Percentiles rank a stretch among this genome's conserved stretches.
Evolutionary conservation across 306 rosid species (phyloP).

Genomic region (Gastrolobium villosum): DNA sequence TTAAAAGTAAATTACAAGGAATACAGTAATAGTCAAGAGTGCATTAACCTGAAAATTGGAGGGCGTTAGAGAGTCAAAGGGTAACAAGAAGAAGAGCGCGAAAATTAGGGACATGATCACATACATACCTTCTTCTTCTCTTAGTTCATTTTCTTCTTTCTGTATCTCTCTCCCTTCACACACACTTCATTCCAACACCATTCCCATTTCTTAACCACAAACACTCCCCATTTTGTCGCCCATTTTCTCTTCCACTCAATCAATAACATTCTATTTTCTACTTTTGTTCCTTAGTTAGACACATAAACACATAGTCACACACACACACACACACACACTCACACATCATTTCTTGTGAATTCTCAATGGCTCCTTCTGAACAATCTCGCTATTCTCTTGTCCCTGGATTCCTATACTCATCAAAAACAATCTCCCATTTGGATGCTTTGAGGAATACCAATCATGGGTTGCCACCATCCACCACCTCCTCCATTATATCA

Average conservation of each 20-base stretch:
- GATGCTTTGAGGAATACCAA: constrained; percentile 30
- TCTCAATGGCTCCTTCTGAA: constrained; percentile 55
- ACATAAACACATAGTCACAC: background rate
- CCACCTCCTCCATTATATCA: constrained; percentile 16
- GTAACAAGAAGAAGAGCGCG: constrained; percentile 42
- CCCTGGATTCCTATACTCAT: constrained; percentile 67
- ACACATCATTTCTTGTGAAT: background rate
- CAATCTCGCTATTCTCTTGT: constrained; percentile 59
- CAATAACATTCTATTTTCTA: background rate
- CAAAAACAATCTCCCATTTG: constrained; percentile 47
- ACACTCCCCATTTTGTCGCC: constrained; percentile 50
- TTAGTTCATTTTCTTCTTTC: background rate
- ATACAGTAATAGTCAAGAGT: background rate
- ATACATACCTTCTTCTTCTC: background rate
- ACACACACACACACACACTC: background rate
- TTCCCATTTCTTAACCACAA: constrained; percentile 41
- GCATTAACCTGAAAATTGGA: constrained; percentile 19
- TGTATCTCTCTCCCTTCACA: background rate
- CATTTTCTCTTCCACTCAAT: constrained; percentile 36
- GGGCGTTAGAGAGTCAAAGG: constrained; percentile 43
- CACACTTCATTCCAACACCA: background rate
- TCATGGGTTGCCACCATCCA: constrained; percentile 36
- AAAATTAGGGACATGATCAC: constrained; percentile 34
- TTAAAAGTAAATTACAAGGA: background rate
- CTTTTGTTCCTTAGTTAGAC: background rate